Base-by-base conservation (phyloP, 2,329 filamentous ascomycete species). In the Fusarium chuoi region DNA sequence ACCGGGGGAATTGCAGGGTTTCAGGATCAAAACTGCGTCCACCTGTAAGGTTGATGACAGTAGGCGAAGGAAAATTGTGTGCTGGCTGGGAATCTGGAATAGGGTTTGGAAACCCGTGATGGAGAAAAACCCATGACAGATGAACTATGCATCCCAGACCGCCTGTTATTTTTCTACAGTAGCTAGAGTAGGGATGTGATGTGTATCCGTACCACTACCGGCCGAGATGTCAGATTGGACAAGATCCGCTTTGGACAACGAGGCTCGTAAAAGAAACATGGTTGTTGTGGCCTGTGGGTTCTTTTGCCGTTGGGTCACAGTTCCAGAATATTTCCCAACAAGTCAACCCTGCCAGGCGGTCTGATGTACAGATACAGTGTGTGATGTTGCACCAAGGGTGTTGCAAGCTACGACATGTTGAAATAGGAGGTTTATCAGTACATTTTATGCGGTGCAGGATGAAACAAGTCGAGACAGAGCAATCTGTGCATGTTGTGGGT, bases 251-350 rank as follows among this genome's bases (percentile, higher is more conserved):
- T 58, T 65, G 48, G 30, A 59, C 62, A 74, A 66, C 54, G 54
- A 70, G 61, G 60, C 42, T 61, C 65, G 33, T 44, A 49, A 57
- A 39, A 60, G 30, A 17, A 58, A 38, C 63, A 73, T 67, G 65
- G 63, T 49, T 59, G 51, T 44, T 52, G 67, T 62, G 70, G 49
- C 26, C 54, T 58, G 57, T 68, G 45, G 42, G 39, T 67, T 68
- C 52, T 51, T 61, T 28, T 69, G 42, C 42, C 35, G 48, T 61
- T 70, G 67, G 51, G 41, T 65, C 15, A 33, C 39, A 57, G 54
- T 74, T 68, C 70, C 61, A 73, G 60, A 70, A 74, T 59, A 49
- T 63, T 73, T 68, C 71, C 71, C 67, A 63, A 73, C 54, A 44
- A 67, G 65, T 60, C 38, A 65, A 74, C 62, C 70, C 49, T 67